Conservation (phyloP, 2,329 filamentous ascomycete species). For the Aspergillus tanneri region DNA sequence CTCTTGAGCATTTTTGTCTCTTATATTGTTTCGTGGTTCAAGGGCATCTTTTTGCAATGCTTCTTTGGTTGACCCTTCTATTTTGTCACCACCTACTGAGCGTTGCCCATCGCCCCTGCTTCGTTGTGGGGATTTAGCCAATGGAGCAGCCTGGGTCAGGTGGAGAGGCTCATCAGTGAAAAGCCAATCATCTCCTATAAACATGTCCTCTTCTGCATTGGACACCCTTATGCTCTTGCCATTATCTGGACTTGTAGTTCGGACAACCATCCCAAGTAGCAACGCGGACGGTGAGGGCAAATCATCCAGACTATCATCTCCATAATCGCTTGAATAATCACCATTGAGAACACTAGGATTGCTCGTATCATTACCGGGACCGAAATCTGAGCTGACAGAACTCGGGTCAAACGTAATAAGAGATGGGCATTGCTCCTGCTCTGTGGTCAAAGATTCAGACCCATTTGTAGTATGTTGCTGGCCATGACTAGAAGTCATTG, state of each 20-base stretch:
- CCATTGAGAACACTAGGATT: constrained; percentile 16
- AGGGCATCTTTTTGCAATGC: neutral
- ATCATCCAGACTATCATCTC: constrained; percentile 34
- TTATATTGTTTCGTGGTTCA: neutral
- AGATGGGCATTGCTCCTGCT: neutral
- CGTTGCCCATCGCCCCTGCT: neutral
- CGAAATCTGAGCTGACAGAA: neutral
- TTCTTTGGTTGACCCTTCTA: neutral
- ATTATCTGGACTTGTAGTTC: neutral
- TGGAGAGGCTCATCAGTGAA: neutral
- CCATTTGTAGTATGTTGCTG: neutral
- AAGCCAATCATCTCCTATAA: neutral
- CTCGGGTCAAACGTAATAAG: neutral
- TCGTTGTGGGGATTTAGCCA: neutral
- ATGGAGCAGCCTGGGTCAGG: neutral
- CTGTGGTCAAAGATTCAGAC: neutral
- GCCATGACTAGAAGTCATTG: neutral
- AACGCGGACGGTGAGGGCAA: constrained; percentile 40
- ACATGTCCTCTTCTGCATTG: neutral
- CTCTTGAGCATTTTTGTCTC: neutral
- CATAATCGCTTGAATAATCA: constrained; percentile 35
- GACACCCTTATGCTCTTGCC: neutral
- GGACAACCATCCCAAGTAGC: constrained; percentile 15
- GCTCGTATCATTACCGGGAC: neutral
- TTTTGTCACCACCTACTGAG: neutral